phyloP scores from a whole-genome alignment of 371 early-diverging fungal genomes.

The Rhizopus arrhizus region DNA sequence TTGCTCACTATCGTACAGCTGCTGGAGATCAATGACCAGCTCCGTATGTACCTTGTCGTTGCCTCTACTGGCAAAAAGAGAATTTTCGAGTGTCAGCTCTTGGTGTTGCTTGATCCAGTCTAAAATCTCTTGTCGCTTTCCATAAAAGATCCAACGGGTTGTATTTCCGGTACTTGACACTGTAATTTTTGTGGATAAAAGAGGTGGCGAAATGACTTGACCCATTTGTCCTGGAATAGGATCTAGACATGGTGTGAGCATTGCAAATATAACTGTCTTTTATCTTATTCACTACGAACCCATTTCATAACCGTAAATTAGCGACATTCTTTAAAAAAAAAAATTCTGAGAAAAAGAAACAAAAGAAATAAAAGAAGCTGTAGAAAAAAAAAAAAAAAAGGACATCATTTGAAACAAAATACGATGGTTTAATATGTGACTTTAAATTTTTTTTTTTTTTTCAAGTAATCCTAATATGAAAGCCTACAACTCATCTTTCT shows the following conservation, averaged over 20 bases:
- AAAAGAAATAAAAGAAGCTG: slow-evolving; percentile 1
- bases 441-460: too few relatives aligned
- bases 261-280: too few relatives aligned
- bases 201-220: slow-evolving; percentile 45
- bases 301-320: slow-evolving; percentile 52
- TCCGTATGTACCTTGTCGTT: slow-evolving; percentile 31
- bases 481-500: too few relatives aligned
- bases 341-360: not conserved
- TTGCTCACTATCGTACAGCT: slow-evolving; percentile 41
- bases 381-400: too few relatives aligned
- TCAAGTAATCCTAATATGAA: too few relatives aligned
- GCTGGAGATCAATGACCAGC: slow-evolving; percentile 45
- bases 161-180: slow-evolving; percentile 44
- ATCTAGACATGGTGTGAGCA: not conserved
- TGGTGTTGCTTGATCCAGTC: slow-evolving; percentile 46
- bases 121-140: slow-evolving; percentile 45
- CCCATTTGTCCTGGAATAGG: slow-evolving; percentile 30
- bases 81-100: slow-evolving; percentile 39
- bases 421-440: too few relatives aligned
- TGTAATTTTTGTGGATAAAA: slow-evolving; percentile 42
- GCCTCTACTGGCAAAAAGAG: slow-evolving; percentile 27
- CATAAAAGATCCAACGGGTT: slow-evolving; percentile 45
- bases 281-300: not conserved
- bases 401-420: too few relatives aligned
- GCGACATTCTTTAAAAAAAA: slow-evolving; percentile 23